Percentiles rank a stretch among this genome's conserved stretches.
Evolutionary conservation across 108 stramenopile species (phyloP).

Genomic region (Pseudonitzschia pungens): DNA sequence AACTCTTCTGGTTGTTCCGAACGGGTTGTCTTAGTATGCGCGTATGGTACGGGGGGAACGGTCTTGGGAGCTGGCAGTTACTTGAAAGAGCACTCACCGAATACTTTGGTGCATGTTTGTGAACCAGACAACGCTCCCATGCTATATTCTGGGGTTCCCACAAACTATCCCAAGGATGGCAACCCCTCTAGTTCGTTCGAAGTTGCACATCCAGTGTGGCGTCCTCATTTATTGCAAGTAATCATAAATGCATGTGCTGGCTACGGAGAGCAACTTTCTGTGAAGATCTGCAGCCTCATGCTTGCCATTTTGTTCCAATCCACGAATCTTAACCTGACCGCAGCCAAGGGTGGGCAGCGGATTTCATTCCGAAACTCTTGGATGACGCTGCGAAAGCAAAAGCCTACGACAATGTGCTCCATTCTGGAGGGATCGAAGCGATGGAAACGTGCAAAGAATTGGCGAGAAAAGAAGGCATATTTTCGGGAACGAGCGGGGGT

Average conservation of each 20-base stretch:
- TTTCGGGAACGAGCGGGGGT: constrained; percentile 76
- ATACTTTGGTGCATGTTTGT: constrained; percentile 60
- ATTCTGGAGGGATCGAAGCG: constrained; percentile 51
- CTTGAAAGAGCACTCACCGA: constrained; percentile 55
- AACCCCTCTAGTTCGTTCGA: constrained; percentile 28
- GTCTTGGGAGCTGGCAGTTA: constrained; percentile 62
- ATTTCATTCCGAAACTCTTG: constrained; percentile 77
- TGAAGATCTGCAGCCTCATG: too few species aligned
- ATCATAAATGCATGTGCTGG: not conserved
- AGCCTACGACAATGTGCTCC: constrained; percentile 49
- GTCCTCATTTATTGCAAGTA: constrained; percentile 30
- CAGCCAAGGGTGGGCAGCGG: constrained; percentile 77
- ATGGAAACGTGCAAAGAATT: constrained; percentile 54
- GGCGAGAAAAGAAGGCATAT: constrained; percentile 77
- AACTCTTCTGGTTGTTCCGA: too few species aligned
- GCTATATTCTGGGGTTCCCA: constrained; percentile 56
- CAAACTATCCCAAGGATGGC: constrained; percentile 57
- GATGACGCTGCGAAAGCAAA: constrained; percentile 39
- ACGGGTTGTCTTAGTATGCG: constrained; percentile 11
- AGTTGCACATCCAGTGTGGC: constrained; percentile 52
- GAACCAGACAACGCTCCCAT: constrained; percentile 71
- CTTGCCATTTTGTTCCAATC: too few species aligned
- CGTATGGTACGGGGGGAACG: constrained; percentile 74
- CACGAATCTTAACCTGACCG: not conserved
- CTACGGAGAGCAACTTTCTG: too few species aligned